Evolutionary conservation across 768 basidiomycete genomes (phyloP).

Genomic region (Austroboletus eburneus): DNA sequence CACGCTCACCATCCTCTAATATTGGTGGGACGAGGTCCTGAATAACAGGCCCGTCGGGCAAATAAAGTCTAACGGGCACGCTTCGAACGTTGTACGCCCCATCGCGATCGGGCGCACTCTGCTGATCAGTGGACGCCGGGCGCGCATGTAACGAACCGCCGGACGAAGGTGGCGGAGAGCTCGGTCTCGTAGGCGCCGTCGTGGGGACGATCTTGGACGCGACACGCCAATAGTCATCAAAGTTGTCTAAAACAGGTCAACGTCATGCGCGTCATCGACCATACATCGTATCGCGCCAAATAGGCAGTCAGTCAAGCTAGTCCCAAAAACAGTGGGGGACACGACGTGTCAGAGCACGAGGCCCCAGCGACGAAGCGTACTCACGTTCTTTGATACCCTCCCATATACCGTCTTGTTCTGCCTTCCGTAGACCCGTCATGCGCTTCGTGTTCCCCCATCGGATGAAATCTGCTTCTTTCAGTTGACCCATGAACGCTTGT

Average conservation of each 20-base stretch:
- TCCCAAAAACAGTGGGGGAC: slow-evolving; percentile 3
- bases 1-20: slow-evolving; percentile 64
- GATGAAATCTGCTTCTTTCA: slow-evolving; percentile 96
- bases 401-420: slow-evolving; percentile 96
- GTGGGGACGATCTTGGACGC: slow-evolving; percentile 91
- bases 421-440: slow-evolving; percentile 85
- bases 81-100: slow-evolving; percentile 84
- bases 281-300: slow-evolving; percentile 12
- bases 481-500: slow-evolving; percentile 89
- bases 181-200: slow-evolving; percentile 56
- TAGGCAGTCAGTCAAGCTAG: slow-evolving; percentile 20
- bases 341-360: slow-evolving; percentile 16
- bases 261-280: slow-evolving; percentile 7
- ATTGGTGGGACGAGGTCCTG: slow-evolving; percentile 86
- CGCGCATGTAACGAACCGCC: slow-evolving; percentile 61
- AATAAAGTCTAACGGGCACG: slow-evolving; percentile 84
- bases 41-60: slow-evolving; percentile 85
- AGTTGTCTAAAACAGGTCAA: slow-evolving; percentile 65
- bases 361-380: slow-evolving; percentile 31
- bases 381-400: slow-evolving; percentile 92
- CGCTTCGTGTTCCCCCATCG: slow-evolving; percentile 95
- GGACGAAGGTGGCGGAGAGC: slow-evolving; percentile 48
- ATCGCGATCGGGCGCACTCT: slow-evolving; percentile 58
- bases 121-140: slow-evolving; percentile 61
- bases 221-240: slow-evolving; percentile 92